These are phyloP conservation scores for Kingdonia uniflora DNA, from an alignment of 164 flowering plant genomes.

Conservation along the genomic window DNA sequence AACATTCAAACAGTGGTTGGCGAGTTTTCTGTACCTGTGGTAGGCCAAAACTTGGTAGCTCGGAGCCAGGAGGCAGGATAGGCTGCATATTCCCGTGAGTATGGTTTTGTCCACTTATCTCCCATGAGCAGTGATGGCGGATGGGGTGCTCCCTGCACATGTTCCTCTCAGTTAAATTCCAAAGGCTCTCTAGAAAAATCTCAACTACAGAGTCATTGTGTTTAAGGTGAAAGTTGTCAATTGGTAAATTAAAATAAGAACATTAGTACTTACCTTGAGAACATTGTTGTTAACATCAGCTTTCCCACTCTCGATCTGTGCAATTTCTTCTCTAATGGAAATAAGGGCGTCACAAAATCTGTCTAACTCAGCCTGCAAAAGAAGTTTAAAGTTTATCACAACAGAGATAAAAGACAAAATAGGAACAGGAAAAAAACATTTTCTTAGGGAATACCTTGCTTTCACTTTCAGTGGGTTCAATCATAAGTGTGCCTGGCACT, in stretches of 20 bases:
- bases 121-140: constrained; percentile 90
- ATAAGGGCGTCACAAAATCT: constrained; percentile 93
- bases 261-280: constrained; percentile 50
- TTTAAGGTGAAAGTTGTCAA: neutral
- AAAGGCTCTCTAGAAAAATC: too few species aligned
- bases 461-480: constrained; percentile 98
- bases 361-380: constrained; percentile 85
- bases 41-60: constrained; percentile 86
- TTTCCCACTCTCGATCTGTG: constrained; percentile 75
- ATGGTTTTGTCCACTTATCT: constrained; percentile 86
- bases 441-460: constrained; percentile 56
- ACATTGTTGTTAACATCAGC: constrained; percentile 84
- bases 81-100: constrained; percentile 90
- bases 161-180: constrained; percentile 4
- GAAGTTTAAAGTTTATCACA: constrained; percentile 1
- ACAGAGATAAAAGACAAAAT: neutral
- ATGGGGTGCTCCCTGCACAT: constrained; percentile 90
- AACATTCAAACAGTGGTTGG: neutral
- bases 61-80: constrained; percentile 95
- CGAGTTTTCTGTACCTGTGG: constrained; percentile 46
- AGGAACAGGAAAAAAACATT: neutral
- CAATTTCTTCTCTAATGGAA: constrained; percentile 91
- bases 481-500: constrained; percentile 98
- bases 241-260: neutral
- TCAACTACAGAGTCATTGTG: too few species aligned